Evolutionary conservation across 1,284 basidiomycete species (phyloP), one percentile per base, ranked within the genome.

Genomic region (Phenoliferia sp.): DNA sequence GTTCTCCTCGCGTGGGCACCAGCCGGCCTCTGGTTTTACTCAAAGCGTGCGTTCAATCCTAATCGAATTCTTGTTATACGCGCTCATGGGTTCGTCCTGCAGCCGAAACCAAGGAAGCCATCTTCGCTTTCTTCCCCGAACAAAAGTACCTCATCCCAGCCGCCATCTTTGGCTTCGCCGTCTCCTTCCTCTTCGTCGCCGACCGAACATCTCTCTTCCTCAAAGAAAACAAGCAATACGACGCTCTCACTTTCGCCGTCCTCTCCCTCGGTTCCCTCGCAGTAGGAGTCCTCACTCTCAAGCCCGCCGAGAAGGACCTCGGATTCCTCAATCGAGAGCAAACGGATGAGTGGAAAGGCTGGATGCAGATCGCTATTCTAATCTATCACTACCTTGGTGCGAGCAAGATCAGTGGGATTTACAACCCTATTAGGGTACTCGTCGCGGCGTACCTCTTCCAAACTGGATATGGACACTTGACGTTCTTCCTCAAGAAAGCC

Each of bases 291-390:
- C 79, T 78, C 10, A 90, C 88, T 0, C 80, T 90, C 67, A 87
- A 86, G 76, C 84, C 82, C 31, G 88, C 90, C 73, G 81, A 82
- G 63, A 90, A 89, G 74, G 91, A 94, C 77, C 80, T 89, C 59
- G 92, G 92, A 0, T 90, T 93, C 79, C 80, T 94, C 73, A 94
- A 92, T 75, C 84, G 92, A 62, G 90, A 93, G 62, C 90, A 94
- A 78, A 94, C 91, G 0, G 91, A 95, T 75, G 92, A 95, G 64
- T 76, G 76, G 76, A 94, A 94, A 78, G 92, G 92, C 1, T 94
- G 92, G 92, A 95, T 95, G 92, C 92, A 94, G 81, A 84, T 94
- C 73, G 86, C 85, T 3, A 92, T 94, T 72, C 83, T 94, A 32
- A 87, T 94, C 73, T 94, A 94, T 77, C 92, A 94, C 80, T 93